These are phyloP conservation scores for Protoeuglena noctilucae DNA, from an alignment of 139 green algal species.

Conservation along the genomic window DNA sequence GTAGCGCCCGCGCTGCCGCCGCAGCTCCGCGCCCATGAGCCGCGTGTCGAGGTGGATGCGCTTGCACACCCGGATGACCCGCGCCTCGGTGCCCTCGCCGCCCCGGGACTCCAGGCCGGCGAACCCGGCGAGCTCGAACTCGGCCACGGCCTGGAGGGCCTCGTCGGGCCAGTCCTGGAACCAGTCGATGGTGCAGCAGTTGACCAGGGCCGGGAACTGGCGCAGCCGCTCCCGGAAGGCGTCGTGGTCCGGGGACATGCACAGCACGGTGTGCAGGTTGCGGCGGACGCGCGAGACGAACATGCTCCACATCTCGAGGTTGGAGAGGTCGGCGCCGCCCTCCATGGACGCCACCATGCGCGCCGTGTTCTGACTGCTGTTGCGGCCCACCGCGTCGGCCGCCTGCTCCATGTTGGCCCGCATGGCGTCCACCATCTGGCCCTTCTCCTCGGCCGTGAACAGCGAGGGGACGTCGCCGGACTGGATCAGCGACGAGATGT, in stretches of 20 bases:
- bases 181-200: slow-evolving; percentile 19
- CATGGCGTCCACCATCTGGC: slow-evolving; percentile 12
- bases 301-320: slow-evolving; percentile 1
- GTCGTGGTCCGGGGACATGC: slow-evolving; percentile 42
- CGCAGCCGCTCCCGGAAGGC: slow-evolving; percentile 25
- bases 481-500: slow-evolving; percentile 28
- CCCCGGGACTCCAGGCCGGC: neutral
- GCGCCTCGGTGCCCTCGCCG: neutral
- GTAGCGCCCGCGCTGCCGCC: slow-evolving; percentile 16
- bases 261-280: slow-evolving; percentile 56
- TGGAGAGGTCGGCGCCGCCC: slow-evolving; percentile 6
- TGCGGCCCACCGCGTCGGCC: slow-evolving; percentile 13
- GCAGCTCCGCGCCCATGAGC: slow-evolving; percentile 13
- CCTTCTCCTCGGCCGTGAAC: slow-evolving; percentile 25
- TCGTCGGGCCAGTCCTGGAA: slow-evolving; percentile 11
- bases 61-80: slow-evolving; percentile 21
- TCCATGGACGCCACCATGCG: slow-evolving; percentile 8
- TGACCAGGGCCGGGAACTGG: slow-evolving; percentile 12
- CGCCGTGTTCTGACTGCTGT: too few relatives aligned
- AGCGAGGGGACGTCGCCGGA: slow-evolving; percentile 47
- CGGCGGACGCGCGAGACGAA: slow-evolving; percentile 16
- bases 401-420: slow-evolving; percentile 15
- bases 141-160: slow-evolving; percentile 27
- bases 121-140: slow-evolving; percentile 4
- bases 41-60: slow-evolving; percentile 42